These are phyloP conservation scores for Penicillium taxi DNA, from an alignment of 495 filamentous ascomycete genomes.

Conservation along the genomic window DNA sequence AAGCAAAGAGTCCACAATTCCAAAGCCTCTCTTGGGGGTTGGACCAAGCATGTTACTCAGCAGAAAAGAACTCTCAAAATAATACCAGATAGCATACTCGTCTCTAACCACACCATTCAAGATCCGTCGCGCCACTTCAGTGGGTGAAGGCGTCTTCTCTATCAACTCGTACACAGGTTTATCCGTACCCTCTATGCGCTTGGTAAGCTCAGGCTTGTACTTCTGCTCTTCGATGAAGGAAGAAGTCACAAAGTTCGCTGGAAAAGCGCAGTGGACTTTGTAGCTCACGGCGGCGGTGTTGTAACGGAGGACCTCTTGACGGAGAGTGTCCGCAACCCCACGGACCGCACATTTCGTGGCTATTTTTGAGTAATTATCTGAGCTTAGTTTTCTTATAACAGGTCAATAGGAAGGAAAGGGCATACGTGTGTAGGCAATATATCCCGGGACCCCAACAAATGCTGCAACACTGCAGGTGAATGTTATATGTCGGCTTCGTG, in stretches of 20 bases:
- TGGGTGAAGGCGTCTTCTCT: too few relatives aligned
- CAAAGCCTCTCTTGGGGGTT: too few relatives aligned
- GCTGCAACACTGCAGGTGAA: conserved; percentile 30
- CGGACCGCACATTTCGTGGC: conserved; percentile 28
- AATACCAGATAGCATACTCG: neutral
- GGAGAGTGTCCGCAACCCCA: conserved; percentile 32
- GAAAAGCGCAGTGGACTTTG: neutral
- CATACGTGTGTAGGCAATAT: conserved; percentile 26
- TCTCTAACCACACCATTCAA: neutral
- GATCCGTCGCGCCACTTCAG: too few relatives aligned
- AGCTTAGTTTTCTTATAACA: neutral
- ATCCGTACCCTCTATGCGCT: neutral
- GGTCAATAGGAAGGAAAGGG: neutral
- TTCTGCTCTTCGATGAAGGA: neutral
- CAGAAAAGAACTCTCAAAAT: neutral
- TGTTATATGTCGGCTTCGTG: conserved; percentile 19
- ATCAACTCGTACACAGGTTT: neutral
- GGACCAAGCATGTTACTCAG: neutral
- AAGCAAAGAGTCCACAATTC: too few relatives aligned
- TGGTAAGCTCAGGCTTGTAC: neutral
- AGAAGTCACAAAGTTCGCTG: neutral
- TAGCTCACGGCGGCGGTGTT: neutral
- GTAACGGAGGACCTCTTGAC: conserved; percentile 27
- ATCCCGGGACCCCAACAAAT: conserved; percentile 31
- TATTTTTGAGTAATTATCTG: neutral